A percentile compares a stretch with the other conserved stretches of the same genome.
Evolutionary conservation across 208 protist species (phyloP).

Genomic region (Wallacemonas sp.): DNA sequence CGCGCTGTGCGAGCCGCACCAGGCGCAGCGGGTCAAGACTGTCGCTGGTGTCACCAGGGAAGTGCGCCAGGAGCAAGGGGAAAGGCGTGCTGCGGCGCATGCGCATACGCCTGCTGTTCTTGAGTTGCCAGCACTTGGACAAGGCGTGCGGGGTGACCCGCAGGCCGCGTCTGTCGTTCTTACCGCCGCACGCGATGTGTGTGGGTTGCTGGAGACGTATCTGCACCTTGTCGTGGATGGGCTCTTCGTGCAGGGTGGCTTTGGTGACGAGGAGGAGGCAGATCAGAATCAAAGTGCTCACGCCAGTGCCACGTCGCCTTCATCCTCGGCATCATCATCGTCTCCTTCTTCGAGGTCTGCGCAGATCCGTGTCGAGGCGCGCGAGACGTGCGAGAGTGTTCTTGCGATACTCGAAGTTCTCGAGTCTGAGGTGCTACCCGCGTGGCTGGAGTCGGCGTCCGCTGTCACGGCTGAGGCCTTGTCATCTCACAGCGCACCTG

Average conservation of each 20-base stretch:
- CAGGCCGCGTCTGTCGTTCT: neutral
- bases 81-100: too few relatives aligned
- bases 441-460: neutral
- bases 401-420: slow-evolving; percentile 11
- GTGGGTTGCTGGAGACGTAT: slow-evolving; percentile 4
- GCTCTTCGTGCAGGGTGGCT: slow-evolving; percentile 10
- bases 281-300: too few relatives aligned
- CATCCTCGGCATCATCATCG: neutral
- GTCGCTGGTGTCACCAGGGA: too few relatives aligned
- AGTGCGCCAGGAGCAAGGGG: neutral
- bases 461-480: neutral
- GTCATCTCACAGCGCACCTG: neutral
- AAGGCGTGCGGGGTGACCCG: too few relatives aligned
- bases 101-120: neutral
- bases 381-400: slow-evolving; percentile 4
- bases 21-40: too few relatives aligned
- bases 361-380: slow-evolving; percentile 19
- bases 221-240: neutral
- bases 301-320: too few relatives aligned
- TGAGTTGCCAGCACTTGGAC: too few relatives aligned
- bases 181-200: neutral
- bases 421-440: neutral
- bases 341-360: neutral
- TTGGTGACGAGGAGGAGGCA: slow-evolving; percentile 1
- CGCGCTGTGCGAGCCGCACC: too few relatives aligned